Evolutionary conservation across 495 filamentous ascomycete genomes (phyloP).

Genomic region (Aspergillus wentii): DNA sequence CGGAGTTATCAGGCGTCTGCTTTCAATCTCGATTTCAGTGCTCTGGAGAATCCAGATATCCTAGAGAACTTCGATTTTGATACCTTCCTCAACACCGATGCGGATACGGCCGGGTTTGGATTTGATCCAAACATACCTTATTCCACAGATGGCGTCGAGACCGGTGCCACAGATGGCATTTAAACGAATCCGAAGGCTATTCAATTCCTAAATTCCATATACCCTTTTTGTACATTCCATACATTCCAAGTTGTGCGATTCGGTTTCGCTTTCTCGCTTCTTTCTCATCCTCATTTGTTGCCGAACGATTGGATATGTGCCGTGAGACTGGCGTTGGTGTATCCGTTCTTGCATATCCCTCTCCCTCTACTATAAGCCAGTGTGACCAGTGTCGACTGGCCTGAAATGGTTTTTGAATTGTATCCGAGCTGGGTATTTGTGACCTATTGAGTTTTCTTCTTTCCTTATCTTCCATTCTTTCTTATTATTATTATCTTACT

Average conservation of each 20-base stretch:
- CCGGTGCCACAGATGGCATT: slow-evolving; percentile 41
- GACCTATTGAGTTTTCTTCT: slow-evolving; percentile 22
- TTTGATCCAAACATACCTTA: slow-evolving; percentile 48
- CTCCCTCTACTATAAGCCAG: slow-evolving; percentile 11
- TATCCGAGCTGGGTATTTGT: slow-evolving; percentile 31
- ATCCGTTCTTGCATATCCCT: slow-evolving; percentile 28
- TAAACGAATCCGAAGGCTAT: slow-evolving; percentile 38
- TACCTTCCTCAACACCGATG: slow-evolving; percentile 74
- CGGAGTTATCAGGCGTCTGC: slow-evolving; percentile 18
- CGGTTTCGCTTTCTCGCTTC: slow-evolving; percentile 19
- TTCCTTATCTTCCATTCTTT: slow-evolving; percentile 26
- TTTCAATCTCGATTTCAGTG: slow-evolving; percentile 58
- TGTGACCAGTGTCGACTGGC: slow-evolving; percentile 7
- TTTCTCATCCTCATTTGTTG: slow-evolving; percentile 17
- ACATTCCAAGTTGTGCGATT: slow-evolving; percentile 11
- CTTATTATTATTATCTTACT: slow-evolving; percentile 30
- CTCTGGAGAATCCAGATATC: slow-evolving; percentile 61
- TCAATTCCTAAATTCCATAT: slow-evolving; percentile 39
- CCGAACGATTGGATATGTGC: slow-evolving; percentile 29
- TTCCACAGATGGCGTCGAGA: slow-evolving; percentile 45
- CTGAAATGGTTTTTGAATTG: slow-evolving; percentile 16
- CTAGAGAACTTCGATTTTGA: slow-evolving; percentile 95
- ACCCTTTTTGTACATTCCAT: slow-evolving; percentile 45
- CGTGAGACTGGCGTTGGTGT: slow-evolving; percentile 43
- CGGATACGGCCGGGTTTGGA: slow-evolving; percentile 43